Percentiles rank a stretch among this genome's conserved stretches.
These are phyloP conservation scores for Neurospora sp. DNA, from an alignment of 2,329 filamentous ascomycete species.

Conservation along the genomic window DNA sequence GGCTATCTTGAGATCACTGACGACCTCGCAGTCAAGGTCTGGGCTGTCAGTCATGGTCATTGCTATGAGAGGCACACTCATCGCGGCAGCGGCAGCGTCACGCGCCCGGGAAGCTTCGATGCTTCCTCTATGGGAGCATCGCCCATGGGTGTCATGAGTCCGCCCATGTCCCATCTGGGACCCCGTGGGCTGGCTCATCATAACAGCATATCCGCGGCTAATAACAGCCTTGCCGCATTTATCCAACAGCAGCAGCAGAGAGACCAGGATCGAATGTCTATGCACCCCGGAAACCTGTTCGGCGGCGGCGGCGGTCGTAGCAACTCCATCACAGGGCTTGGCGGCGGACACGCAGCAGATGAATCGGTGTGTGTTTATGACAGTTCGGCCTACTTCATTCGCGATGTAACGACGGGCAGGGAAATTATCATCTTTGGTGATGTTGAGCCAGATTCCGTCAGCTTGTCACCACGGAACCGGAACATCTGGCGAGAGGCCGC, in stretches of 20 bases:
- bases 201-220: slow-evolving; percentile 11
- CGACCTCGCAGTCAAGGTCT: slow-evolving; percentile 78
- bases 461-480: slow-evolving; percentile 70
- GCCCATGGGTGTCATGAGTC: slow-evolving; percentile 10
- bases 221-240: slow-evolving; percentile 11
- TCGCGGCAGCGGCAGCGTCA: slow-evolving; percentile 47
- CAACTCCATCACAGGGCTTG: slow-evolving; percentile 7
- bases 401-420: slow-evolving; percentile 56
- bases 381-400: slow-evolving; percentile 89
- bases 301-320: slow-evolving; percentile 1
- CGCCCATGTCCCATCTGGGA: slow-evolving; percentile 14
- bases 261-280: slow-evolving; percentile 14
- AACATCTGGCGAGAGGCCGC: slow-evolving; percentile 83
- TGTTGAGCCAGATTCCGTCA: slow-evolving; percentile 84
- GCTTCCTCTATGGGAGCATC: slow-evolving; percentile 21
- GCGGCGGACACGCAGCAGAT: slow-evolving; percentile 19
- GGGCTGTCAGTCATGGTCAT: slow-evolving; percentile 80
- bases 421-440: slow-evolving; percentile 94
- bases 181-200: slow-evolving; percentile 20
- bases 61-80: slow-evolving; percentile 69
- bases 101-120: slow-evolving; percentile 40
- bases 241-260: slow-evolving; percentile 18
- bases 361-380: slow-evolving; percentile 64
- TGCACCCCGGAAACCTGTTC: slow-evolving; percentile 5
- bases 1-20: slow-evolving; percentile 87